A percentile compares a stretch with the other conserved stretches of the same genome.
phyloP scores from a whole-genome alignment of 1,284 basidiomycete genomes.

The Heterobasidion occidentale region DNA sequence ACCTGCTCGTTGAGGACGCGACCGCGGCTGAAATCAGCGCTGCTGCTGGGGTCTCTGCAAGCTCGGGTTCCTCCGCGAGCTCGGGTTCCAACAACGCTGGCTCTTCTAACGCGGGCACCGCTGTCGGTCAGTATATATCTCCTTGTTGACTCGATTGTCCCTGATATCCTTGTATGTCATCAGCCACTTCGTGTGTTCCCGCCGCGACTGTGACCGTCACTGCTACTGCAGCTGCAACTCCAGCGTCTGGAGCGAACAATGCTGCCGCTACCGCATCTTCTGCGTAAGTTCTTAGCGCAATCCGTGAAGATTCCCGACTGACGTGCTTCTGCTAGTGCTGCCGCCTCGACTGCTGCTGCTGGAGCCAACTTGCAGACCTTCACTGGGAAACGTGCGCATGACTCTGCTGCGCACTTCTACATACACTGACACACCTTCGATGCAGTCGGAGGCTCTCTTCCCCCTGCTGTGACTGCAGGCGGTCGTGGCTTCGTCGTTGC shows the following conservation, averaged over 20 bases:
- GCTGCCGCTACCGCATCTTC: slow-evolving; percentile 5
- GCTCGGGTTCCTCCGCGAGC: not conserved
- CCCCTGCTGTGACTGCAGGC: slow-evolving; percentile 35
- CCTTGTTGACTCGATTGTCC: slow-evolving; percentile 2
- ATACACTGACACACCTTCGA: not conserved
- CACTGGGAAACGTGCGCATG: slow-evolving; percentile 28
- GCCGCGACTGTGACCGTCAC: slow-evolving; percentile 13
- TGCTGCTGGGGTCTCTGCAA: slow-evolving; percentile 25
- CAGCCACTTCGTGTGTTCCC: slow-evolving; percentile 10
- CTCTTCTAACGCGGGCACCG: slow-evolving; percentile 8
- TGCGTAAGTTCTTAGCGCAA: slow-evolving; percentile 8
- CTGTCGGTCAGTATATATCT: slow-evolving; percentile 7
- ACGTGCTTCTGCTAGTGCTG: slow-evolving; percentile 9
- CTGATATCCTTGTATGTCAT: not conserved
- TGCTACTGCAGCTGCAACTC: slow-evolving; percentile 14
- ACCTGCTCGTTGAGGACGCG: slow-evolving; percentile 49
- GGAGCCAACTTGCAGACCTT: slow-evolving; percentile 27
- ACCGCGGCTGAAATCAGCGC: slow-evolving; percentile 52
- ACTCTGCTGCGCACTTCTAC: not conserved
- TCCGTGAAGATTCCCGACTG: not conserved
- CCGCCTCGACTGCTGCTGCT: slow-evolving; percentile 14
- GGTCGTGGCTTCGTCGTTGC: slow-evolving; percentile 37
- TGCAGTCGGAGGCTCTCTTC: slow-evolving; percentile 29
- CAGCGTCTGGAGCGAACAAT: slow-evolving; percentile 3
- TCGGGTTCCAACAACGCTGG: slow-evolving; percentile 5